Conservation (phyloP, 202 grass and related monocot genomes). For the Eragrostis tef region DNA sequence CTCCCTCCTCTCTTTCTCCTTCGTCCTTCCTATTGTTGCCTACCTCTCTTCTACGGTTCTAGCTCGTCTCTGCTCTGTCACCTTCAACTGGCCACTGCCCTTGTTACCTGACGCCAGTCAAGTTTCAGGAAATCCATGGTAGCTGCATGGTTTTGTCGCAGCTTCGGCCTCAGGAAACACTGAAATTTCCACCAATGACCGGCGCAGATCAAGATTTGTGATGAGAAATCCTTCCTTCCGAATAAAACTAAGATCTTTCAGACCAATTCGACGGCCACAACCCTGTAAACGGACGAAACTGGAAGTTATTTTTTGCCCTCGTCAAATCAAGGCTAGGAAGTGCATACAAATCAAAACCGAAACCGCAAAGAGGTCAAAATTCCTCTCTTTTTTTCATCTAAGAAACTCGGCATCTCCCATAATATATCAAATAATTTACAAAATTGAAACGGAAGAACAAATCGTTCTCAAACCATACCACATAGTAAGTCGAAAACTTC, state of each 20-base stretch:
- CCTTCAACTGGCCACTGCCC: slow-evolving; percentile 10
- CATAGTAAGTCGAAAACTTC: neutral
- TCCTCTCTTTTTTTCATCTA: neutral
- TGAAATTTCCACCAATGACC: slow-evolving; percentile 3
- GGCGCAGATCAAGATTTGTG: slow-evolving; percentile 44
- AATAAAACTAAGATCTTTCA: slow-evolving; percentile 44
- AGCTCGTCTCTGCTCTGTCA: slow-evolving; percentile 10
- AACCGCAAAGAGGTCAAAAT: neutral
- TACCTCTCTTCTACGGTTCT: slow-evolving; percentile 6
- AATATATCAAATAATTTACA: neutral
- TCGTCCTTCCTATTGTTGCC: slow-evolving; percentile 51
- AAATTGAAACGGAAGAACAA: neutral
- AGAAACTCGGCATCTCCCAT: neutral
- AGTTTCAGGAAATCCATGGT: slow-evolving; percentile 7
- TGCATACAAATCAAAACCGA: neutral
- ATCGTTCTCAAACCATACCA: neutral
- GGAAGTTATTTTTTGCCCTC: neutral
- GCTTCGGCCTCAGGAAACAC: slow-evolving; percentile 14
- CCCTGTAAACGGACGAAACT: slow-evolving; percentile 11
- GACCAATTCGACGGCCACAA: slow-evolving; percentile 7
- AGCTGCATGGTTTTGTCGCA: neutral
- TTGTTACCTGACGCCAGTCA: slow-evolving; percentile 26
- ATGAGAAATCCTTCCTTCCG: neutral
- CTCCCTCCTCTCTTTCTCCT: slow-evolving; percentile 65
- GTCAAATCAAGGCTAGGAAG: neutral